Percentiles rank a stretch among this genome's conserved stretches.
Conservation (phyloP, 768 basidiomycete genomes). For the Mycena belliarum region DNA sequence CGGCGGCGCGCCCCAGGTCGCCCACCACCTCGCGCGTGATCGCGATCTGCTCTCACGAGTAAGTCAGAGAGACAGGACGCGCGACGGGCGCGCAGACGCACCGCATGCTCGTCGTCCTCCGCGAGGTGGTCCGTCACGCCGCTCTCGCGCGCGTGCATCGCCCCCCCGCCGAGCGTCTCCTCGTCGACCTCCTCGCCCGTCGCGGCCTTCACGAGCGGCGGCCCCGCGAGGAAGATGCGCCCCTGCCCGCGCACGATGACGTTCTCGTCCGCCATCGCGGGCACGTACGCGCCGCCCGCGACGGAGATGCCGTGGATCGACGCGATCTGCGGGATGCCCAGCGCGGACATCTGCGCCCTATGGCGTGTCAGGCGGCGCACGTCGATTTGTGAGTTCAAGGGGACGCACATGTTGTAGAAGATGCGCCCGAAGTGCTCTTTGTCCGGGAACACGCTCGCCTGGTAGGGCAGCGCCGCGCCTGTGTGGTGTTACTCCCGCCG, state of each 20-base stretch:
- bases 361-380: constrained; percentile 32
- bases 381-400: constrained; percentile 2
- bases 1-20: constrained; percentile 71
- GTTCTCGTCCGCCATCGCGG: constrained; percentile 96
- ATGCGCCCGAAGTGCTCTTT: constrained; percentile 95
- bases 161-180: constrained; percentile 86
- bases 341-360: constrained; percentile 93
- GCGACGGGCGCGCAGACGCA: neutral
- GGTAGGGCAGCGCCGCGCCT: constrained; percentile 89
- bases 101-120: constrained; percentile 79
- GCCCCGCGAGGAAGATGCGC: constrained; percentile 91
- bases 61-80: neutral
- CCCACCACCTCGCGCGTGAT: constrained; percentile 77
- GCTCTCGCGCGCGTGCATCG: constrained; percentile 90
- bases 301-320: constrained; percentile 95
- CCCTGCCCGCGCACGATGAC: constrained; percentile 91
- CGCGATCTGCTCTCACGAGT: constrained; percentile 38
- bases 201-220: constrained; percentile 92
- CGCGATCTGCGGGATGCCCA: constrained; percentile 89
- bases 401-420: constrained; percentile 93
- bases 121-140: constrained; percentile 91
- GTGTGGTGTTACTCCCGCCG: too few species aligned
- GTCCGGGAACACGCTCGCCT: constrained; percentile 94
- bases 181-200: constrained; percentile 93
- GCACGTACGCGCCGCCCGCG: constrained; percentile 91